phyloP scores from a whole-genome alignment of 164 flowering plant species.

The Pachysandra terminalis region DNA sequence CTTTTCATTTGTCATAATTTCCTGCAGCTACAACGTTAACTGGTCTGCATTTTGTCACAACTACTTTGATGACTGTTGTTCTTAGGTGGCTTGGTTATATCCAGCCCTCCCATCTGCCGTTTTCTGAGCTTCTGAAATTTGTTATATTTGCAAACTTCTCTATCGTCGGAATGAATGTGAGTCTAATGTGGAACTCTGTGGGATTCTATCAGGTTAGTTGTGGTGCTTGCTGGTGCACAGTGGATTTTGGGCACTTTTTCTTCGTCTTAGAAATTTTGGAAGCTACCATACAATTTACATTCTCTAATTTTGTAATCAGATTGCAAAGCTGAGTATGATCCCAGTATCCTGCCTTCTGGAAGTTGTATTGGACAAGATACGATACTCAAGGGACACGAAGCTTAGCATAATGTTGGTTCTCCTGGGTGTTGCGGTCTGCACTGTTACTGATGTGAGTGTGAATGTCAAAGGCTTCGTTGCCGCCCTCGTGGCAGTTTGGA shows the following conservation, averaged over 20 bases:
- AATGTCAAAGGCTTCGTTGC: constrained; percentile 59
- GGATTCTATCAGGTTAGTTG: constrained; percentile 68
- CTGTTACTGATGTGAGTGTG: constrained; percentile 70
- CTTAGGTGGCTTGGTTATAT: too few species aligned
- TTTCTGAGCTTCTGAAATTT: too few species aligned
- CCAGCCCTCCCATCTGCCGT: too few species aligned
- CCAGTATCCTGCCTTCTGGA: constrained; percentile 68
- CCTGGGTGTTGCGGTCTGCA: constrained; percentile 66
- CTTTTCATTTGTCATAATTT: too few species aligned
- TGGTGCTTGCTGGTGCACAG: too few species aligned
- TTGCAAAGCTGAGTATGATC: constrained; percentile 70
- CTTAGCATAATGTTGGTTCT: constrained; percentile 57
- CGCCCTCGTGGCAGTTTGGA: constrained; percentile 68
- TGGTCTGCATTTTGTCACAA: too few species aligned
- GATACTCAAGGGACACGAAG: constrained; percentile 65
- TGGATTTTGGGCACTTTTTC: too few species aligned
- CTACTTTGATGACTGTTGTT: too few species aligned
- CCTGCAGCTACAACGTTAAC: too few species aligned
- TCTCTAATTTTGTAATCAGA: constrained; percentile 29
- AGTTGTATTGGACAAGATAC: constrained; percentile 51
- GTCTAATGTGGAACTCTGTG: constrained; percentile 75
- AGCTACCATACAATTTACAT: too few species aligned
- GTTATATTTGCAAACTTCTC: too few species aligned
- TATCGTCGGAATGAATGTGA: constrained; percentile 59
- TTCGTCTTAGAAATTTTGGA: too few species aligned